Percentiles rank a stretch among this genome's conserved stretches.
Conservation (phyloP, 2,329 filamentous ascomycete genomes). For the Cladorrhinum sp. region DNA sequence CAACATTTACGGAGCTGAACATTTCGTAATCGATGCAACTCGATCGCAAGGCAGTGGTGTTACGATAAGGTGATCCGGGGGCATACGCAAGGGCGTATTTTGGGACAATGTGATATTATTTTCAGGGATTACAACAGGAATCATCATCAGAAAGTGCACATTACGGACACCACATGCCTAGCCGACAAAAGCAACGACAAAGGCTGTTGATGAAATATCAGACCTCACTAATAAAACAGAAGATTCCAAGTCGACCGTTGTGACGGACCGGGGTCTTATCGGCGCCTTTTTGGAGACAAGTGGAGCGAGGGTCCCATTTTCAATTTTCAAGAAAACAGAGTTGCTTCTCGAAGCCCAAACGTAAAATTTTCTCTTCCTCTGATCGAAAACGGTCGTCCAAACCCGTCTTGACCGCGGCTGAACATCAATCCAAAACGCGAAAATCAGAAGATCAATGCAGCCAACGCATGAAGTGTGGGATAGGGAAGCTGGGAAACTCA, state of each 20-base stretch:
- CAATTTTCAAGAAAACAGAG: background rate
- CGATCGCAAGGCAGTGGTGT: background rate
- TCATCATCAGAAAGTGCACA: background rate
- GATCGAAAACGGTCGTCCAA: background rate
- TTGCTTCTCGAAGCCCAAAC: background rate
- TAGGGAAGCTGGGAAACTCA: slow-evolving; percentile 5
- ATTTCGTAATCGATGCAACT: background rate
- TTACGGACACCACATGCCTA: background rate
- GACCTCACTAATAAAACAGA: background rate
- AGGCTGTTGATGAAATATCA: background rate
- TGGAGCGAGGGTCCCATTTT: background rate
- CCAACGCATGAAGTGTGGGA: slow-evolving; percentile 5
- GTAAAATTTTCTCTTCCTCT: background rate
- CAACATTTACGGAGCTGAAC: background rate
- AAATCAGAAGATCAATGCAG: background rate
- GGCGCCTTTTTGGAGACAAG: background rate
- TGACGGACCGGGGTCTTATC: background rate
- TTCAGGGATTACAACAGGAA: background rate
- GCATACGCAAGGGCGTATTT: background rate
- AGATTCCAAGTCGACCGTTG: background rate
- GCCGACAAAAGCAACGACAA: background rate
- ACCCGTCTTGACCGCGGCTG: background rate
- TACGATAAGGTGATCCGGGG: background rate
- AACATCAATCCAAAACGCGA: background rate
- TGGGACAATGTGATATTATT: background rate